phyloP scores from a whole-genome alignment of 441 rosid species.

The Syzygium syzygioides region DNA sequence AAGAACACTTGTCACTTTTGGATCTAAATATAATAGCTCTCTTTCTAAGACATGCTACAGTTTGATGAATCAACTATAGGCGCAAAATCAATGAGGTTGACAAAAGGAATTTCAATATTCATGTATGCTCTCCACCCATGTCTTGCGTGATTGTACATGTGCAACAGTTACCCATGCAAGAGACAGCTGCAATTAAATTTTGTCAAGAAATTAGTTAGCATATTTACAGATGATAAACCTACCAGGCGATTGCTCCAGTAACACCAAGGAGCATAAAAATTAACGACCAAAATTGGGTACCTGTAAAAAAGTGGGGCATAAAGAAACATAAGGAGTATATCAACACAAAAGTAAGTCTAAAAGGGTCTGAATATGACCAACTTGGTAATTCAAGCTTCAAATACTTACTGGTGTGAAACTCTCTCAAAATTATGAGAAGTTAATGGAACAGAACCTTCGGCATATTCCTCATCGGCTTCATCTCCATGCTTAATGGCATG shows the following conservation, averaged over 20 bases:
- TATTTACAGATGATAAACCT: slow-evolving; percentile 17
- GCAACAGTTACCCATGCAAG: neutral
- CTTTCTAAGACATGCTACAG: neutral
- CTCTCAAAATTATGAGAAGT: slow-evolving; percentile 59
- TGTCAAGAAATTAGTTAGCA: neutral
- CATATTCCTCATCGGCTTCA: slow-evolving; percentile 57
- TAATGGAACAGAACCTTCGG: slow-evolving; percentile 57
- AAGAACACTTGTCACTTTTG: neutral
- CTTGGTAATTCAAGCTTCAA: slow-evolving; percentile 12
- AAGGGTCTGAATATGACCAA: neutral
- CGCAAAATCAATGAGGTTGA: neutral
- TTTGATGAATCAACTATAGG: neutral
- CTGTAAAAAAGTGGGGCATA: slow-evolving; percentile 35
- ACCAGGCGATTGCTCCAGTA: slow-evolving; percentile 97
- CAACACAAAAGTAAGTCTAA: neutral
- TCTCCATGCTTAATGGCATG: slow-evolving; percentile 86
- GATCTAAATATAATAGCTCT: neutral
- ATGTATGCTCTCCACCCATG: neutral
- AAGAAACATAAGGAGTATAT: neutral
- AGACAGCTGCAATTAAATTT: neutral
- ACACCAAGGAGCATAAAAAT: slow-evolving; percentile 99
- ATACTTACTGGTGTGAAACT: slow-evolving; percentile 69
- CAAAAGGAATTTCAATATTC: neutral
- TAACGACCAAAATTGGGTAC: slow-evolving; percentile 81
- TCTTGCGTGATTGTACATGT: neutral